A percentile compares a stretch with the other conserved stretches of the same genome.
Conservation (phyloP, 106 monocot species). For the Triglochin maritima region DNA sequence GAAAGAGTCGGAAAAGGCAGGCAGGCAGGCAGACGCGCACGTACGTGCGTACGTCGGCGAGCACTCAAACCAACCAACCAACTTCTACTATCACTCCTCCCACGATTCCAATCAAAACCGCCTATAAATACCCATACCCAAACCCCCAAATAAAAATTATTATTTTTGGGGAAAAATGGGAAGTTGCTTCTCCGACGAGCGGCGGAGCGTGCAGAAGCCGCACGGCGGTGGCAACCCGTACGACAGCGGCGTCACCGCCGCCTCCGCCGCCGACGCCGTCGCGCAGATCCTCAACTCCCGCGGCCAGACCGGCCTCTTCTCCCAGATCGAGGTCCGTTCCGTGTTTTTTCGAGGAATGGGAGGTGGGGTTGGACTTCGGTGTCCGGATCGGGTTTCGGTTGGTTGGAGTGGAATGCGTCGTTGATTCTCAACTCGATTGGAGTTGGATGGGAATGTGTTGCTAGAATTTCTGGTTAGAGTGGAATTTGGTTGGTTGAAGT, state of each 20-base stretch:
- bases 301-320: slow-evolving; percentile 21
- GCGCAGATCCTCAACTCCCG: slow-evolving; percentile 63
- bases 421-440: neutral
- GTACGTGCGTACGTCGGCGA: no score
- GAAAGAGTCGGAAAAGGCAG: no score
- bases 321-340: slow-evolving; percentile 68
- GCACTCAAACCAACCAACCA: no score
- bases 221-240: slow-evolving; percentile 3
- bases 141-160: no score
- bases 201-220: slow-evolving; percentile 26
- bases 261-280: slow-evolving; percentile 35
- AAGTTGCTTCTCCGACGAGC: slow-evolving; percentile 54
- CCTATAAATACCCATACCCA: no score
- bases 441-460: no score
- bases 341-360: neutral
- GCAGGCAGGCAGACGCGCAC: no score
- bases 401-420: neutral
- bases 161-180: slow-evolving; percentile 31
- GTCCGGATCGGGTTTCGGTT: neutral
- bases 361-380: no score
- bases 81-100: no score
- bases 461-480: no score
- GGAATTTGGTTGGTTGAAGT: no score
- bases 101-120: no score
- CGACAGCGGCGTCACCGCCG: slow-evolving; percentile 10